Evolutionary conservation across 306 rosid species (phyloP).

Genomic region (Dryas drummondii): DNA sequence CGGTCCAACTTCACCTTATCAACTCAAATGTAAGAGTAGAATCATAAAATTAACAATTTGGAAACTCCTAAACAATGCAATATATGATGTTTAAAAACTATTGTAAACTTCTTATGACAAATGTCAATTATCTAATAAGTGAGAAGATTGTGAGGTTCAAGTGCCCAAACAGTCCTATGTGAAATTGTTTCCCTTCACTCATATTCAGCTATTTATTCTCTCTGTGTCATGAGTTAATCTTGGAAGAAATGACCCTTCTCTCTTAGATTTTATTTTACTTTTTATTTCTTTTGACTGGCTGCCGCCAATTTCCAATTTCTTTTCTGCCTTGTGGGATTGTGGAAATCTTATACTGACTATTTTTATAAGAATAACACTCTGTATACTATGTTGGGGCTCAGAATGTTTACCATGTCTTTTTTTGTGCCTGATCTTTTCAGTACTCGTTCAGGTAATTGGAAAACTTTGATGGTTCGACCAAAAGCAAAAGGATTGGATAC

Average conservation of each 20-base stretch:
- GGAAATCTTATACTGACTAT: slow-evolving; percentile 3
- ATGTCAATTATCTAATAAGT: background rate
- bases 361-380: background rate
- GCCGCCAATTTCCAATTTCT: background rate
- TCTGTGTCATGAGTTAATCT: background rate
- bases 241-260: background rate
- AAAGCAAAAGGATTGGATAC: slow-evolving; percentile 82
- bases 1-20: background rate
- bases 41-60: background rate
- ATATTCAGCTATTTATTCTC: background rate
- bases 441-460: slow-evolving; percentile 72
- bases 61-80: background rate
- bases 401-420: slow-evolving; percentile 12
- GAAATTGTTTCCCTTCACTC: background rate
- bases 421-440: slow-evolving; percentile 12
- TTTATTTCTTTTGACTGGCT: too few relatives aligned
- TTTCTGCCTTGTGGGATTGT: background rate
- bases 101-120: background rate
- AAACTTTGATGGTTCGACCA: slow-evolving; percentile 90
- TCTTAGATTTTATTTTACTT: too few relatives aligned
- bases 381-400: background rate
- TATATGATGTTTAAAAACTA: background rate
- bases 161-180: background rate
- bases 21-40: background rate
- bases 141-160: background rate